A percentile compares a stretch with the other conserved stretches of the same genome.
Conservation (phyloP, 169 alveolate genomes). For the Eimeria mitis region DNA sequence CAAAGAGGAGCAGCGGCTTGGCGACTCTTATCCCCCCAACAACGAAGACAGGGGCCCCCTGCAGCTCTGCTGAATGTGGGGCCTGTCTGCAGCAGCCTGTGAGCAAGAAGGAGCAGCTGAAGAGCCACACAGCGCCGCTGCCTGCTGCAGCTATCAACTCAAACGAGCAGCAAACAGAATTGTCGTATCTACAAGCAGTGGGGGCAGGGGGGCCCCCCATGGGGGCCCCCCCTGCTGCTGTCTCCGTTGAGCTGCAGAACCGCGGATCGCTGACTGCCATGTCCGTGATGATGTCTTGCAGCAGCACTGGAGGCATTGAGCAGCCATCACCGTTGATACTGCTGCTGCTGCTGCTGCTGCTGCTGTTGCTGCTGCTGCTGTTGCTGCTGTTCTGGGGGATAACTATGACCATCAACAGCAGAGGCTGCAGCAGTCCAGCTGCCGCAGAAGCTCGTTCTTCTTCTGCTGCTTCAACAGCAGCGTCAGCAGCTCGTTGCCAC, state of each 20-base stretch:
- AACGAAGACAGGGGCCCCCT: background rate
- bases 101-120: constrained; percentile 18
- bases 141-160: constrained; percentile 37
- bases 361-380: constrained; percentile 32
- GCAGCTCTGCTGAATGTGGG: background rate
- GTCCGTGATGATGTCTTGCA: constrained; percentile 21
- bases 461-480: constrained; percentile 46
- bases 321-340: background rate
- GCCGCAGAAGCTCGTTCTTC: constrained; percentile 45
- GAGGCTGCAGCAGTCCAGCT: constrained; percentile 46
- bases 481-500: constrained; percentile 57
- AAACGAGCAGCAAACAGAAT: constrained; percentile 3
- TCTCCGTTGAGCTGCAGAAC: background rate
- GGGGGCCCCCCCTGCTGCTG: constrained; percentile 7
- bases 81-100: background rate
- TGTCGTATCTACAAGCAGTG: background rate
- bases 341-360: background rate
- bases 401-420: constrained; percentile 30
- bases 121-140: constrained; percentile 42
- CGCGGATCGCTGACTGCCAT: constrained; percentile 27
- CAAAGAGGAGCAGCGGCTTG: constrained; percentile 8
- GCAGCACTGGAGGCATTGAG: constrained; percentile 6
- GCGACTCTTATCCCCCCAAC: background rate
- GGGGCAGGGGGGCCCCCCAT: background rate
- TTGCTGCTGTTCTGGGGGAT: background rate